These are phyloP conservation scores for Myxozyma sirexii DNA, from an alignment of 805 yeast genomes.

Conservation along the genomic window DNA sequence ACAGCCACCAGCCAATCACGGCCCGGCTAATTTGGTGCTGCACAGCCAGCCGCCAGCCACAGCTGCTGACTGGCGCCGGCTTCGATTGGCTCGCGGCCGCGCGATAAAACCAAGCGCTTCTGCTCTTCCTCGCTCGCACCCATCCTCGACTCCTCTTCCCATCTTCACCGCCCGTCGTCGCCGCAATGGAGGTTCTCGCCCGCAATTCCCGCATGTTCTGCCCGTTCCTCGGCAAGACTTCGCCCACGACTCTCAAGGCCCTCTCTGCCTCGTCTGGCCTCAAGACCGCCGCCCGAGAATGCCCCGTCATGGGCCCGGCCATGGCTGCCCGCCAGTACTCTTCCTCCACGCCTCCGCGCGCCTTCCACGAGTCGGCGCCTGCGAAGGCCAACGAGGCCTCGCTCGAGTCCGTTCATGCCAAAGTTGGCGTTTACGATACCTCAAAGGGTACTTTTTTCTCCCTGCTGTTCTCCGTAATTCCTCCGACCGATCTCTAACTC, in stretches of 20 bases:
- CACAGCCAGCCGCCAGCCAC: slow-evolving; percentile 2
- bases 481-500: not conserved
- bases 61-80: not conserved
- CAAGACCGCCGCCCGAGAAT: slow-evolving; percentile 63
- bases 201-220: slow-evolving; percentile 77
- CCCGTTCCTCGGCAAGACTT: slow-evolving; percentile 71
- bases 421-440: slow-evolving; percentile 38
- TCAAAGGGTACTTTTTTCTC: slow-evolving; percentile 34
- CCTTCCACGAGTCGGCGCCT: slow-evolving; percentile 28
- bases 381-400: slow-evolving; percentile 34
- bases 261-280: slow-evolving; percentile 47
- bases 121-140: not conserved
- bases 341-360: slow-evolving; percentile 30
- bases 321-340: slow-evolving; percentile 44
- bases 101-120: not conserved
- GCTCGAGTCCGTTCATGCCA: slow-evolving; percentile 36
- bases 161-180: not conserved
- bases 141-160: not conserved
- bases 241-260: slow-evolving; percentile 62
- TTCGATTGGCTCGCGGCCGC: not conserved
- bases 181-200: slow-evolving; percentile 72
- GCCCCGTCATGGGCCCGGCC: slow-evolving; percentile 93
- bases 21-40: not conserved
- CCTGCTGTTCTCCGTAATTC: not conserved
- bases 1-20: slow-evolving; percentile 9